Conservation (phyloP, 2,329 filamentous ascomycete genomes). For the Bipolaris victoriae region DNA sequence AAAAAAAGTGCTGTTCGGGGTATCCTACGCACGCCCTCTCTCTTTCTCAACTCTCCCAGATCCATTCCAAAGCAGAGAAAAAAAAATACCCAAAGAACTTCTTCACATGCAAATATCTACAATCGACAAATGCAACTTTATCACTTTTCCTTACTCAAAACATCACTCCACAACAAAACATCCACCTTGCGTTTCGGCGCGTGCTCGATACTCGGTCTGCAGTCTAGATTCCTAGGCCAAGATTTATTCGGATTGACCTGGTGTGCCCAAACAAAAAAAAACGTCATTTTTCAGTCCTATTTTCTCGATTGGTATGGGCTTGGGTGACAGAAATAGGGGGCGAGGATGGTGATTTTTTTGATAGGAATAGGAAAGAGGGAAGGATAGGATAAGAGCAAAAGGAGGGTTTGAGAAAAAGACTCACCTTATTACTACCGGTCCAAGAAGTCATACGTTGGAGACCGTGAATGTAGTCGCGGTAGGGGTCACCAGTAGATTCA, state of each 20-base stretch:
- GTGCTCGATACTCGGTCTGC: slow-evolving; percentile 20
- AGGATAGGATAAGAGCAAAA: background rate
- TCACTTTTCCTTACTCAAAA: slow-evolving; percentile 10
- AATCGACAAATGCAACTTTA: too few species aligned
- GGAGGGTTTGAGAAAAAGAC: slow-evolving; percentile 1
- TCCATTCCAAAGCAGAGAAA: too few species aligned
- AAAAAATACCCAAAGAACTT: background rate
- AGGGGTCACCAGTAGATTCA: slow-evolving; percentile 21
- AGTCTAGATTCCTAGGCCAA: slow-evolving; percentile 27
- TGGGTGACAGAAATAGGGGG: too few species aligned
- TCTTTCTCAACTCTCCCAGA: too few species aligned
- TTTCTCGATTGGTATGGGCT: background rate
- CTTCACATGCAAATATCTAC: too few species aligned
- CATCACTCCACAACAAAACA: slow-evolving; percentile 27
- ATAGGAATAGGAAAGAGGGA: background rate
- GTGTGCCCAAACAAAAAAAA: too few species aligned
- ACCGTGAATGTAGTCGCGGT: slow-evolving; percentile 27
- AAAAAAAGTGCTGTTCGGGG: too few species aligned
- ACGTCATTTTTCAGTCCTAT: background rate
- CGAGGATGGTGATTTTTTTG: too few species aligned
- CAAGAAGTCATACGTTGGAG: slow-evolving; percentile 20
- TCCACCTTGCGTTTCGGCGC: slow-evolving; percentile 21
- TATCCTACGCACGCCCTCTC: too few species aligned
- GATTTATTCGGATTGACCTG: slow-evolving; percentile 22
- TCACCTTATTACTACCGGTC: slow-evolving; percentile 33